Base-by-base conservation (phyloP, 805 yeast genomes). In the Pichia occidentalis region DNA sequence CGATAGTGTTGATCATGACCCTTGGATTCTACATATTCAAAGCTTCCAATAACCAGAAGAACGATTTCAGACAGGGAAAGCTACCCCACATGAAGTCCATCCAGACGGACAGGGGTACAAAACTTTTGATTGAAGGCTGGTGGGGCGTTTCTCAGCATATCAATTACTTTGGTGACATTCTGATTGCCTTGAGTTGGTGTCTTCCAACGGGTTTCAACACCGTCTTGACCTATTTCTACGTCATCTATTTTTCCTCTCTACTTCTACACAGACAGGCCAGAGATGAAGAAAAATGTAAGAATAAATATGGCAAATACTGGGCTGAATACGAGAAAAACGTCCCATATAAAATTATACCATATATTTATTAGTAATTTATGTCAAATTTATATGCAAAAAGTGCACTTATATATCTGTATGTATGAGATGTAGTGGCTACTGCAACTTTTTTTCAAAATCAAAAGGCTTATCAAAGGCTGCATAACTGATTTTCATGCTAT, bases 131-230 rank as follows among this genome's bases (percentile, higher is more conserved):
- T 38, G 92, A 86, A 52, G 96, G 97, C 3, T 92, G 97, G 98
- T 92, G 98, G 98, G 83, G 82, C 2, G 59, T 68, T 14, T 78
- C 95, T 6, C 95, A 95, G 49, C 98, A 92, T 59, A 86, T 85
- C 55, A 92, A 92, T 57, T 92, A 92, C 61, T 71, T 88, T 42
- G 98, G 98, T 29, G 98, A 92, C 64, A 86, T 96, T 88, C 57
- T 92, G 29, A 79, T 87, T 53, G 85, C 96, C 0, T 69, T 84
- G 66, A 77, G 94, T 31, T 90, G 95, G 95, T 86, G 96, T 59
- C 66, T 92, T 46, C 80, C 95, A 8, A 85, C 97, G 2, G 95
- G 95, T 9, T 73, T 79, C 49, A 68, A 67, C 43, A 80, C 95
- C 1, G 81, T 85, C 4, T 65, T 90, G 52, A 85, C 97, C 0